phyloP scores from a whole-genome alignment of 176 grass and related monocot genomes.

The Phoenix dactylifera region DNA sequence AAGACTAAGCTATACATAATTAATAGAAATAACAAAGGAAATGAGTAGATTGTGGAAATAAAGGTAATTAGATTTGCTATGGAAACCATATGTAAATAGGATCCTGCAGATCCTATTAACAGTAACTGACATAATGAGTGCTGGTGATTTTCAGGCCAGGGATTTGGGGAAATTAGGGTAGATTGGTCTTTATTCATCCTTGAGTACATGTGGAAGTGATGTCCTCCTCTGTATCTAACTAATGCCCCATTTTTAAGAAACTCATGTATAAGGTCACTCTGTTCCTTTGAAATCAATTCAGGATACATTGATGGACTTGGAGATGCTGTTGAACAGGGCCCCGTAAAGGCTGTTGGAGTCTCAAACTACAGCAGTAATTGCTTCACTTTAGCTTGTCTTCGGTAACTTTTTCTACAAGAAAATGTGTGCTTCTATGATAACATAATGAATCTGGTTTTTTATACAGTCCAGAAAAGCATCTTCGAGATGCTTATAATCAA shows the following conservation, averaged over 20 bases:
- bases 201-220: constrained; percentile 1
- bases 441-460: not conserved
- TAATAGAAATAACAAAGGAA: no score
- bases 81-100: no score
- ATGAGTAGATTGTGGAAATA: no score
- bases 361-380: constrained; percentile 80
- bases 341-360: constrained; percentile 85
- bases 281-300: constrained; percentile 26
- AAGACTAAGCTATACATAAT: no score
- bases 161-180: constrained; percentile 95
- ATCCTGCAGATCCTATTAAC: no score
- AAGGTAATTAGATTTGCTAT: no score
- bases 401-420: no score
- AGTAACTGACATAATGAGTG: constrained; percentile 4
- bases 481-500: constrained; percentile 48
- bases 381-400: not conserved
- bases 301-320: constrained; percentile 84
- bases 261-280: no score
- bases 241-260: no score
- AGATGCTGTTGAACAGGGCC: constrained; percentile 91
- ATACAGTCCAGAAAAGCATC: constrained; percentile 36
- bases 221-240: no score
- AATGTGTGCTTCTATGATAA: no score
- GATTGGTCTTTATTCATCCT: not conserved
- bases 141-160: constrained; percentile 58